Evolutionary conservation across 2,329 filamentous ascomycete genomes (phyloP), one percentile per base, ranked within the genome.

Genomic region (Trichoderma guizhouense): DNA sequence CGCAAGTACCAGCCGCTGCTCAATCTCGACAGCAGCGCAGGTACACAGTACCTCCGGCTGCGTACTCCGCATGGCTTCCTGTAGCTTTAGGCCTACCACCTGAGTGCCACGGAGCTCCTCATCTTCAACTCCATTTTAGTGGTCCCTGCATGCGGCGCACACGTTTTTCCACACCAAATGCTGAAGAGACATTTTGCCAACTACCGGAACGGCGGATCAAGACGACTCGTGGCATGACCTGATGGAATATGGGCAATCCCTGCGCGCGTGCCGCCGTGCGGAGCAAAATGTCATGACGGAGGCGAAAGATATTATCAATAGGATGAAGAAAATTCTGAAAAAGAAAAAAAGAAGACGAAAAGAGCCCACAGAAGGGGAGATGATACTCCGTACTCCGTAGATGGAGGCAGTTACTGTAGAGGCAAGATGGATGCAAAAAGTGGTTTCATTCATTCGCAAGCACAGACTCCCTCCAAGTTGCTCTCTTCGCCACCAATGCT

Each of bases 71-170:
- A 58, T 36, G 51, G 47, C 64, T 57, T 39, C 3, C 28, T 30
- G 53, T 30, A 30, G 53, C 26, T 28, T 26, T 58, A 58, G 47
- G 34, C 47, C 64, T 39, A 28, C 64, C 64, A 58, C 64, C 64
- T 58, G 64, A 66, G 36, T n/a, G 61, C 61, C 61, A 47, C 18
- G 39, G 47, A 39, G 32, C 64, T 67, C 64, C 55, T 61, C 66
- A 69, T 69, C 55, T 69, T 51, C 36, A 61, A 61, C 36, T 61
- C 66, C 55, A 34, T 39, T 24, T 69, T 51, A 69, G 66, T 61
- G 55, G 66, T 69, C 66, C 66, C 66, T 69, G 66, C 66, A 69
- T 69, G 64, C 51, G 34, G 32, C 32, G 55, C 36, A 69, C 66
- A 60, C 66, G 66, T 61, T 60, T 68, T 34, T 60, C n/a, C 36